A percentile compares a stretch with the other conserved stretches of the same genome.
These are phyloP conservation scores for Grammothele lineata DNA, from an alignment of 768 basidiomycete genomes.

Conservation along the genomic window DNA sequence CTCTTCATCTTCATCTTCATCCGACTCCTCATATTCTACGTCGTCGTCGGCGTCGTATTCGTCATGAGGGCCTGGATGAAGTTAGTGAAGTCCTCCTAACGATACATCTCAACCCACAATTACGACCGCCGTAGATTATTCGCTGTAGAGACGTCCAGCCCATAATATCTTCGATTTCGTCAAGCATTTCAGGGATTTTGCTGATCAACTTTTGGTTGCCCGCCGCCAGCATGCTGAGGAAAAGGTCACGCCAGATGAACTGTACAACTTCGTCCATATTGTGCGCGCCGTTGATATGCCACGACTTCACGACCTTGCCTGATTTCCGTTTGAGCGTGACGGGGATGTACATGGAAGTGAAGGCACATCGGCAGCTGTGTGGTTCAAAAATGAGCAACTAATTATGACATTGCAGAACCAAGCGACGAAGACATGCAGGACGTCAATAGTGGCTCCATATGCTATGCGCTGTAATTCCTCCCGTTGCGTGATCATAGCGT, in stretches of 20 bases:
- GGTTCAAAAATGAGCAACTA: neutral
- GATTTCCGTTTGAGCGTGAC: slow-evolving; percentile 40
- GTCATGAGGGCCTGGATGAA: slow-evolving; percentile 14
- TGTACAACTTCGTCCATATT: slow-evolving; percentile 42
- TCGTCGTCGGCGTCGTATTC: slow-evolving; percentile 31
- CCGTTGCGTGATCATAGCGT: no score
- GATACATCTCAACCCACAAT: slow-evolving; percentile 27
- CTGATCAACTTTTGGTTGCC: slow-evolving; percentile 27
- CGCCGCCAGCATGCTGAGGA: slow-evolving; percentile 49
- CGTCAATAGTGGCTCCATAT: no score
- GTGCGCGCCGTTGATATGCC: slow-evolving; percentile 44
- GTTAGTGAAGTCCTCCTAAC: no score
- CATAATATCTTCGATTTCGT: slow-evolving; percentile 49
- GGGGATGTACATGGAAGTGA: slow-evolving; percentile 43
- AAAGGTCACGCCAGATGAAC: slow-evolving; percentile 71
- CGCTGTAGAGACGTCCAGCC: slow-evolving; percentile 50
- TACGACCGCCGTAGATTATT: slow-evolving; percentile 51
- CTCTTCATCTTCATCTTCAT: slow-evolving; percentile 28
- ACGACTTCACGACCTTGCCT: slow-evolving; percentile 44
- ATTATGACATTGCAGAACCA: no score
- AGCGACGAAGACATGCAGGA: no score
- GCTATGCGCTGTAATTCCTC: no score
- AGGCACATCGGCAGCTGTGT: slow-evolving; percentile 51
- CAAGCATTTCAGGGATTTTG: slow-evolving; percentile 47
- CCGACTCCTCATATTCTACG: slow-evolving; percentile 27